Base-by-base conservation (phyloP, 345 rosid genomes). In the Ceriops tagal region DNA sequence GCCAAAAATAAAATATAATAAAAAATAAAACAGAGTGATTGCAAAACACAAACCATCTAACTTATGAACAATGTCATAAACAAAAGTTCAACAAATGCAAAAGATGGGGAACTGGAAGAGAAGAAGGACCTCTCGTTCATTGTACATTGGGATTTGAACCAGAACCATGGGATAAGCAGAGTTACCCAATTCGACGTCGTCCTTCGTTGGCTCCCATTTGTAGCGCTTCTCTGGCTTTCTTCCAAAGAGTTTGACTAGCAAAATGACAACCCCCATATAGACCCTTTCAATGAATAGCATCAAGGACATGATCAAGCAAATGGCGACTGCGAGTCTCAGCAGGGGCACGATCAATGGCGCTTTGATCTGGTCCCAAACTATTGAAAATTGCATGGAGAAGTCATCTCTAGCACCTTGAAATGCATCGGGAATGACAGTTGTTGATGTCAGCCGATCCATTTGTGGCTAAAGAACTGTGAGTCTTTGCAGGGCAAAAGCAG, bases 81-180 rank as follows among this genome's bases (percentile, higher is more conserved):
- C 49, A 43, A 11, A 1, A 22, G 31, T 13, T 10, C 28, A 43
- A 19, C 10, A 27, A 18, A 26, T 2, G 1, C 1, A 13, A 26
- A 52, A 1, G 39, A 16, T 8, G 30, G 19, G 8, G 5, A 35
- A 26, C 16, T 20, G n/a, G 39, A 43, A 43, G 30, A 53, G 73
- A 72, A 51, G 3, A 71, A 31, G 53, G 66, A 93, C 98, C 97
- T 95, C 99, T 78, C 87, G 77, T 79, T 95, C 99, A 64, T 95
- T 95, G 83, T 71, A 95, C 99, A 95, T 95, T 6, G 99, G 99
- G 85, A 95, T 89, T 84, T 95, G 99, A 67, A 95, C 83, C 46
- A 95, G 84, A 75, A 95, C 96, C 92, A 86, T 77, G 1, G 99
- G 99, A 79, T 92, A 92, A 62, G 76, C 79, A 31, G 88, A 85